Percentiles rank a stretch among this genome's conserved stretches.
Evolutionary conservation across 164 flowering plant species (phyloP).

Genomic region (Liriodendron chinense): DNA sequence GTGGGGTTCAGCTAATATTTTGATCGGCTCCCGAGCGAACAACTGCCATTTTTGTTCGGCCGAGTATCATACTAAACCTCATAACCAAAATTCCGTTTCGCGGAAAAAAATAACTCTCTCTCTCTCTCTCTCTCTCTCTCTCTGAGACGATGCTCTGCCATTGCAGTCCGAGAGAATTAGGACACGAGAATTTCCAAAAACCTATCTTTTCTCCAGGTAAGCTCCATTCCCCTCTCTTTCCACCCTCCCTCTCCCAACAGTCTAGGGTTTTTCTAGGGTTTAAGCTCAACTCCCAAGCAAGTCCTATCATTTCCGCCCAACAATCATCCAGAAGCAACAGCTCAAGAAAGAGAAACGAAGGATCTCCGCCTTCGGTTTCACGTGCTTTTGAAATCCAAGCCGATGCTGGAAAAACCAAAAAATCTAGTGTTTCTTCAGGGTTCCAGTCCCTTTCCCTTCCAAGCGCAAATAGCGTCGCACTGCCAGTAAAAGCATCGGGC

Average conservation of each 20-base stretch:
- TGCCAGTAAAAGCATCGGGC: conserved; percentile 20
- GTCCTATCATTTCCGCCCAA: background rate
- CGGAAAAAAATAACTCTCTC: too few relatives aligned
- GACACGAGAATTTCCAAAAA: conserved; percentile 16
- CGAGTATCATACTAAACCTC: too few relatives aligned
- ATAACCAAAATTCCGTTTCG: too few relatives aligned
- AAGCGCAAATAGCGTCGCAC: conserved; percentile 24
- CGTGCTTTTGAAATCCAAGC: background rate
- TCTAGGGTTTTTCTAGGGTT: conserved; percentile 24
- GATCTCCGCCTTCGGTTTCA: background rate
- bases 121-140: too few relatives aligned
- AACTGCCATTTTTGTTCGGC: too few relatives aligned
- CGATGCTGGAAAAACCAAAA: background rate
- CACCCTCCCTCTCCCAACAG: conserved; percentile 9
- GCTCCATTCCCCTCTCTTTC: conserved; percentile 16
- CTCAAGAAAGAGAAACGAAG: background rate
- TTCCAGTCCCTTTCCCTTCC: conserved; percentile 38
- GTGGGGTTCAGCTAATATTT: too few relatives aligned
- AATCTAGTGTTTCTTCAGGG: conserved; percentile 25
- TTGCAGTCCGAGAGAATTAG: conserved; percentile 20
- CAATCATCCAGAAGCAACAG: background rate
- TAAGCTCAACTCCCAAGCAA: conserved; percentile 4
- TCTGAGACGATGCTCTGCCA: conserved; percentile 11
- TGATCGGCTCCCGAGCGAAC: too few relatives aligned
- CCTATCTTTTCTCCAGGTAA: conserved; percentile 23